Conservation (phyloP, 331 rosid species). For the Phaseolus coccineus region DNA sequence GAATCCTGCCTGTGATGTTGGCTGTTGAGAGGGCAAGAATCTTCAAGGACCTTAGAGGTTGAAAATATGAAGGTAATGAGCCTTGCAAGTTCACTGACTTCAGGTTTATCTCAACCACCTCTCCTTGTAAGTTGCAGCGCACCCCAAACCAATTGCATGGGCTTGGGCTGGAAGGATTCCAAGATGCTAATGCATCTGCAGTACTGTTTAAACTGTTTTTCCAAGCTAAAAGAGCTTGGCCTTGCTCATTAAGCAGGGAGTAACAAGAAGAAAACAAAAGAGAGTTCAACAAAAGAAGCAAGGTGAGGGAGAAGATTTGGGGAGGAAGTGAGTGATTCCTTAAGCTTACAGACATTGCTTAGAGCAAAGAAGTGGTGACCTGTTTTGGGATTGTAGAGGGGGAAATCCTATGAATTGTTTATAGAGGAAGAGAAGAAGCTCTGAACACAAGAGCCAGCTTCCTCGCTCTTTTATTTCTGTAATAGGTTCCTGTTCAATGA, state of each 20-base stretch:
- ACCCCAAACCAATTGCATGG: conserved; percentile 93
- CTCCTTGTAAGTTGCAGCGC: conserved; percentile 64
- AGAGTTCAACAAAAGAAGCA: conserved; percentile 55
- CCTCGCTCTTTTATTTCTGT: conserved; percentile 50
- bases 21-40: conserved; percentile 58
- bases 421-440: conserved; percentile 67
- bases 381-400: conserved; percentile 75
- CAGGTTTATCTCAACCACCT: conserved; percentile 64
- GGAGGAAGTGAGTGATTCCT: conserved; percentile 53
- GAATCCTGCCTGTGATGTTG: conserved; percentile 73
- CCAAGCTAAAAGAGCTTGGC: conserved; percentile 81
- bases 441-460: conserved; percentile 58
- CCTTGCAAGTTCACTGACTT: conserved; percentile 69
- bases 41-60: conserved; percentile 62
- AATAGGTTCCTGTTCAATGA: conserved; percentile 51
- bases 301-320: conserved; percentile 55
- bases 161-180: conserved; percentile 60
- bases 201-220: conserved; percentile 64
- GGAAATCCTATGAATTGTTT: conserved; percentile 69
- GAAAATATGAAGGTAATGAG: conserved; percentile 75
- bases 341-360: conserved; percentile 68
- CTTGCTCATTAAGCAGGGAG: conserved; percentile 79
- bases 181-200: conserved; percentile 58
- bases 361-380: conserved; percentile 56
- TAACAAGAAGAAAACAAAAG: conserved; percentile 61